Evolutionary conservation across 2,329 filamentous ascomycete species (phyloP), one percentile per base, ranked within the genome.

Genomic region (Neoarthrinium moseri): DNA sequence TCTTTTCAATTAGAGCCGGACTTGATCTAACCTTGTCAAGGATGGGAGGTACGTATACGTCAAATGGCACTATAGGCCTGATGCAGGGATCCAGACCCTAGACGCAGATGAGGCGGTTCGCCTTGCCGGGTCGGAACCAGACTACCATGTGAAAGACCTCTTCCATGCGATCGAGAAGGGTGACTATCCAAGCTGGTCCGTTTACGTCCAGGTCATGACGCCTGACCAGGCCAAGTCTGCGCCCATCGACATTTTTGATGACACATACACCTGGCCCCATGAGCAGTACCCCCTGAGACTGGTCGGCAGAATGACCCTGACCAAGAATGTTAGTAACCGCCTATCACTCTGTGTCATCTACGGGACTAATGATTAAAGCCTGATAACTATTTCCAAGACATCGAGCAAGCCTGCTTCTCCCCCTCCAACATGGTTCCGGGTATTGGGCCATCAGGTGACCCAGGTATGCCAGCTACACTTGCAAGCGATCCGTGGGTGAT

Each of bases 191-290:
- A 75, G 69, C 13, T 87, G 82, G 81, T 80, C 74, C 22, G 73
- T 78, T 49, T 84, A 80, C 51, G 72, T 86, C 2, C 85, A 88
- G 63, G 72, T 79, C 5, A 72, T 87, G 50, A 78, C 74, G n/a
- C 81, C 81, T 1, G 76, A 80, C 49, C 73, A 86, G 54, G 81
- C 81, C 3, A 75, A 84, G 57, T 73, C 74, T 1, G 47, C 80
- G 79, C 59, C 70, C 69, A 33, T 82, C 75, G 71, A 84, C 62
- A 69, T 87, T 50, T 84, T 89, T 50, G 85, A 88, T 57, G 66
- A 85, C 49, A 88, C 84, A 37, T 85, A 87, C 64, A 75, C 83
- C 55, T 87, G 83, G 83, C 83, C 83, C 3, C 79, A 86, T 47
- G 68, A 64, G 17, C 73, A 84, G 34, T 79, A 83, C 22, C 84